Evolutionary conservation across 208 protist genomes (phyloP).

Genomic region (Trypanosoma melophagium): DNA sequence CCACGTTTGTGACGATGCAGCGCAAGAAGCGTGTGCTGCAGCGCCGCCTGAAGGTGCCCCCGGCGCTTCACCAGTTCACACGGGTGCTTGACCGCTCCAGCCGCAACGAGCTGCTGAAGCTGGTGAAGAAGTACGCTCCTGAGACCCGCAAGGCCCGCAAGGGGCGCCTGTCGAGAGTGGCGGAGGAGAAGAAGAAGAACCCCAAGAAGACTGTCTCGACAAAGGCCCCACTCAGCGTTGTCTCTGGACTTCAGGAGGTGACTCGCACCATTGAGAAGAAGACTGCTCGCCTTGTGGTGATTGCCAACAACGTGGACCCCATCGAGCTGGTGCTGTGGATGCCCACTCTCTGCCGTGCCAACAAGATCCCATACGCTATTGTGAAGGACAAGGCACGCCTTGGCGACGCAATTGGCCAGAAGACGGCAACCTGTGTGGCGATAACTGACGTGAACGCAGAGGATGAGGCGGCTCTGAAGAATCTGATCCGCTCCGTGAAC

Average conservation of each 20-base stretch:
- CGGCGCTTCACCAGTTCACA: constrained; percentile 88
- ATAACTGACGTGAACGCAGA: constrained; percentile 95
- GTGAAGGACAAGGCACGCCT: constrained; percentile 99
- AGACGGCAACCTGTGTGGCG: constrained; percentile 95
- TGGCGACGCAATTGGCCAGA: constrained; percentile 96
- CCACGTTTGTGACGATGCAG: constrained; percentile 98
- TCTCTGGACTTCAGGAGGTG: constrained; percentile 98
- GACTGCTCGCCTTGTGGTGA: constrained; percentile 98
- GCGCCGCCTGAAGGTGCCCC: constrained; percentile 97
- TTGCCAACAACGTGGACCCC: constrained; percentile 99
- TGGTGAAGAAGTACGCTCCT: constrained; percentile 98
- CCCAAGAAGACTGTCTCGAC: constrained; percentile 73
- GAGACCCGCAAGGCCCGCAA: constrained; percentile 95
- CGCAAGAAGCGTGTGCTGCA: constrained; percentile 97
- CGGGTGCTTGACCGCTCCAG: constrained; percentile 93
- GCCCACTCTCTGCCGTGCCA: constrained; percentile 98
- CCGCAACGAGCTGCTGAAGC: constrained; percentile 96
- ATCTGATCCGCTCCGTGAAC: constrained; percentile 92
- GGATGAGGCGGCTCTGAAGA: constrained; percentile 92
- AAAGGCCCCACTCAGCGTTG: constrained; percentile 90
- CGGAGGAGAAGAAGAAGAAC: constrained; percentile 92
- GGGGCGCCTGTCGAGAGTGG: constrained; percentile 90
- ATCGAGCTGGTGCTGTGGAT: constrained; percentile 99
- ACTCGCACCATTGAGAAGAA: constrained; percentile 98
- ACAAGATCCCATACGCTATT: constrained; percentile 99